phyloP scores from a whole-genome alignment of 495 filamentous ascomycete genomes.

The Niebla homalea region DNA sequence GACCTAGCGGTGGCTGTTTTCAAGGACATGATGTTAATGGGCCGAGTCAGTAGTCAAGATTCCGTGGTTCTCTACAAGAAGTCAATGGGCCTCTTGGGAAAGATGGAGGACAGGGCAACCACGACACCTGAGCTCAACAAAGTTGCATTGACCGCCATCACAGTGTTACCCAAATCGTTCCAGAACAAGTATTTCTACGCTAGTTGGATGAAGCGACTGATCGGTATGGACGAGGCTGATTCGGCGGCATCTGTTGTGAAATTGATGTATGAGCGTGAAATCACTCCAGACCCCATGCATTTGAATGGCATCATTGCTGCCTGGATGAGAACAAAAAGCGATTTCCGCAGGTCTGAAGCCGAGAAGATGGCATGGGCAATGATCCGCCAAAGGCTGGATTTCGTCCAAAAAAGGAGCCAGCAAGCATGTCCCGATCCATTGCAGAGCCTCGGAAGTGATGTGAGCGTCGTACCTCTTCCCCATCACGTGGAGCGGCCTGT shows the following conservation, averaged over 20 bases:
- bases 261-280: conserved; percentile 51
- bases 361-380: conserved; percentile 65
- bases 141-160: conserved; percentile 37
- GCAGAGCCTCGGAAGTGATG: neutral
- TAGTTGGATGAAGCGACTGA: conserved; percentile 68
- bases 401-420: conserved; percentile 30
- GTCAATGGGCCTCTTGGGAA: conserved; percentile 30
- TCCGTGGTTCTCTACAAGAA: conserved; percentile 36
- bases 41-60: conserved; percentile 34
- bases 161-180: conserved; percentile 44
- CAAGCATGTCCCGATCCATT: neutral
- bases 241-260: conserved; percentile 55
- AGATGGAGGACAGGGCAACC: conserved; percentile 35
- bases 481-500: conserved; percentile 29
- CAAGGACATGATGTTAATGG: conserved; percentile 72
- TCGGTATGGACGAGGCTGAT: conserved; percentile 56
- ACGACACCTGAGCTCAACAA: conserved; percentile 35
- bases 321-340: conserved; percentile 50
- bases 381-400: conserved; percentile 52
- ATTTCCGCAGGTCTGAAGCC: conserved; percentile 42
- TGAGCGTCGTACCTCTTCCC: conserved; percentile 17
- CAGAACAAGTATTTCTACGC: conserved; percentile 71
- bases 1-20: conserved; percentile 60
- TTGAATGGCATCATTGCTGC: conserved; percentile 65
- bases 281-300: conserved; percentile 52